These are phyloP conservation scores for Jamesozyma spencerorum DNA, from an alignment of 805 yeast genomes.

Conservation along the genomic window DNA sequence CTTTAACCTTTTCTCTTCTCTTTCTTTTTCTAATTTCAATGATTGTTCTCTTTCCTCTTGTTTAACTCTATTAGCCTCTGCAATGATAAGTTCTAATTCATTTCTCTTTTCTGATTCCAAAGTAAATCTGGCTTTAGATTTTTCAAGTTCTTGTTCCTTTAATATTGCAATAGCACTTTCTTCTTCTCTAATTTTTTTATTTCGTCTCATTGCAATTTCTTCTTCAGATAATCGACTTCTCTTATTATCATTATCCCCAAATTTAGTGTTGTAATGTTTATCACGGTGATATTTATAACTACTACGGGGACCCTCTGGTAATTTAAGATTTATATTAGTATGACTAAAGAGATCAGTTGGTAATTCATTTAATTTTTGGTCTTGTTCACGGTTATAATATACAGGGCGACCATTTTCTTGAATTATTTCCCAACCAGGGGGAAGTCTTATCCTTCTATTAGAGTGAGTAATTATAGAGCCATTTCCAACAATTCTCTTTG, in stretches of 20 bases:
- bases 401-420: slow-evolving; percentile 29
- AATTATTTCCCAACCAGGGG: slow-evolving; percentile 30
- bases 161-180: slow-evolving; percentile 12
- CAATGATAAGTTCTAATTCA: slow-evolving; percentile 12
- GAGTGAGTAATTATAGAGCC: slow-evolving; percentile 10
- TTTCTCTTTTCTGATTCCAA: slow-evolving; percentile 22
- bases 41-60: slow-evolving; percentile 16
- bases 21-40: slow-evolving; percentile 14
- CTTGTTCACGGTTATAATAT: slow-evolving; percentile 26
- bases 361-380: slow-evolving; percentile 25
- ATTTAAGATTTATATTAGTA: not conserved
- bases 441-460: slow-evolving; percentile 26
- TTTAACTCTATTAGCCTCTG: slow-evolving; percentile 20
- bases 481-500: slow-evolving; percentile 38
- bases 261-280: not conserved
- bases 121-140: slow-evolving; percentile 17
- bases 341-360: slow-evolving; percentile 15
- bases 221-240: slow-evolving; percentile 15
- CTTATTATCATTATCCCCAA: not conserved
- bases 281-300: no score
- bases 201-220: slow-evolving; percentile 25
- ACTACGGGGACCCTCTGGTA: not conserved
- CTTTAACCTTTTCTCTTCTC: slow-evolving; percentile 17
- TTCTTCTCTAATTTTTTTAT: slow-evolving; percentile 21
- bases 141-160: slow-evolving; percentile 19